Percentiles rank a stretch among this genome's conserved stretches.
Conservation (phyloP, 371 early-diverging fungal genomes). For the Rhizopus arrhizus region DNA sequence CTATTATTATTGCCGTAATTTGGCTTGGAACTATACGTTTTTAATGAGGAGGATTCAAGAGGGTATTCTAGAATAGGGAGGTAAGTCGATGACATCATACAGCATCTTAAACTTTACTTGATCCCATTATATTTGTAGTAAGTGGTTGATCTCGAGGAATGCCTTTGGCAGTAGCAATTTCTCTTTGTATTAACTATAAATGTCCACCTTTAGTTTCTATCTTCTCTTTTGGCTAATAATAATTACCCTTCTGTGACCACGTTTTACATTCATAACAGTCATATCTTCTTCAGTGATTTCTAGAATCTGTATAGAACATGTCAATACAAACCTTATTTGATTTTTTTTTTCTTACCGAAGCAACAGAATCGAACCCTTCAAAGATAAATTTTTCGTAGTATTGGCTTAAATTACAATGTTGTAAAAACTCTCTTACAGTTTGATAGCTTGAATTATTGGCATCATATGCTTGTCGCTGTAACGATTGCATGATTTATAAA, state of each 20-base stretch:
- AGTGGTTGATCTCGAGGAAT: conserved; percentile 35
- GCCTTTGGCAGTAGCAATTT: conserved; percentile 46
- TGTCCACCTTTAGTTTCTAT: neutral
- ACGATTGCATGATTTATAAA: no score
- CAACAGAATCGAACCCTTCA: no score
- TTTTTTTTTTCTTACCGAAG: no score
- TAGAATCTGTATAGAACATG: no score
- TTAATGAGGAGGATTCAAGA: neutral
- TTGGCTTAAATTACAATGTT: no score
- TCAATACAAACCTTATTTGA: no score
- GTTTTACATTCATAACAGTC: conserved; percentile 43
- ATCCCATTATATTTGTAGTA: conserved; percentile 13
- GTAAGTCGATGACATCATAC: neutral
- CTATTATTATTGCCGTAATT: neutral
- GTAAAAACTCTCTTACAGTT: no score
- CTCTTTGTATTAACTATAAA: conserved; percentile 46
- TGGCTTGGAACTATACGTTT: neutral
- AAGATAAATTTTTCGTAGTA: no score
- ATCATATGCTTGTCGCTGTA: no score
- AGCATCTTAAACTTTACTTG: conserved; percentile 9
- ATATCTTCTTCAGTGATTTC: conserved; percentile 48
- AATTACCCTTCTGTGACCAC: conserved; percentile 49
- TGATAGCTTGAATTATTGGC: no score
- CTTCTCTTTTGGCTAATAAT: neutral
- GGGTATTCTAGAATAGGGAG: conserved; percentile 10